phyloP scores from a whole-genome alignment of 345 rosid species.

The Kandelia obovata region DNA sequence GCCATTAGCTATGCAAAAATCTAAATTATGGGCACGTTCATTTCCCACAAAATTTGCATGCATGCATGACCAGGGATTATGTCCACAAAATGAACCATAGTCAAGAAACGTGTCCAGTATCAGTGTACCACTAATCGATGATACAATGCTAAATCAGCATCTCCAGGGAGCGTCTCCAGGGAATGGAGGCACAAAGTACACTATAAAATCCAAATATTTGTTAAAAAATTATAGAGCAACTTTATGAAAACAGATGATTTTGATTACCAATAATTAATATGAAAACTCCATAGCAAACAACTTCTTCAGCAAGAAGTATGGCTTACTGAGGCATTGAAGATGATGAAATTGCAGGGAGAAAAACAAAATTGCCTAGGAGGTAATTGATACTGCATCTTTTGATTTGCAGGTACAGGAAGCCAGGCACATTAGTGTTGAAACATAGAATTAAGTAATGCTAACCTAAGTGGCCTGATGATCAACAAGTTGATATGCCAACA shows the following conservation, averaged over 20 bases:
- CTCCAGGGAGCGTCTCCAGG: too few relatives aligned
- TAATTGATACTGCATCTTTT: background rate
- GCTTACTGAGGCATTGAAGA: background rate
- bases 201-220: background rate
- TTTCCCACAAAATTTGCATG: background rate
- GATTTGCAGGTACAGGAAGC: background rate
- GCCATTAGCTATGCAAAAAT: too few relatives aligned
- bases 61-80: background rate
- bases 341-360: background rate
- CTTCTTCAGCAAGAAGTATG: too few relatives aligned
- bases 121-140: background rate
- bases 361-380: background rate
- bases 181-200: background rate
- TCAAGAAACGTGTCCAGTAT: background rate
- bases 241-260: too few relatives aligned
- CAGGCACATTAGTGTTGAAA: background rate
- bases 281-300: too few relatives aligned
- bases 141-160: too few relatives aligned
- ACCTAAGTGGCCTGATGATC: background rate
- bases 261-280: too few relatives aligned
- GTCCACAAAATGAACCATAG: background rate
- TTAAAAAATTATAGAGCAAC: too few relatives aligned
- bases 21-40: too few relatives aligned
- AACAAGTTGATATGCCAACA: slow-evolving; percentile 5
- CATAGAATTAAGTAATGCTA: background rate